Conservation (phyloP, 169 alveolate species). For the Plasmodium fragile region DNA sequence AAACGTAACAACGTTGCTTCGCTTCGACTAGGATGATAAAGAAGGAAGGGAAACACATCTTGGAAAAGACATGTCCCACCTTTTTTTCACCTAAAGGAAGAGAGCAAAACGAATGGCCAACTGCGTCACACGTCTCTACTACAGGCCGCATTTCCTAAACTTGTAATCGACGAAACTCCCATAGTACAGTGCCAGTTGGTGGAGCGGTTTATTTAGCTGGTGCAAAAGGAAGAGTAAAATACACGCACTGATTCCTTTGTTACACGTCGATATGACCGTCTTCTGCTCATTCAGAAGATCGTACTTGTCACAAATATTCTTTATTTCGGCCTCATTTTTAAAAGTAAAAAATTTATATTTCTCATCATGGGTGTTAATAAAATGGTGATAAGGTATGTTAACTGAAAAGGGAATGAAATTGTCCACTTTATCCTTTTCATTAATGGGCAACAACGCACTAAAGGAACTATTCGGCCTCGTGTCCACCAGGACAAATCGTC, state of each 20-base stretch:
- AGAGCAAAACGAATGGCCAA: background rate
- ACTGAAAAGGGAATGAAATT: constrained; percentile 47
- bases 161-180: constrained; percentile 52
- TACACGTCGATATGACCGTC: constrained; percentile 19
- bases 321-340: constrained; percentile 41
- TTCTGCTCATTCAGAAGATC: constrained; percentile 45
- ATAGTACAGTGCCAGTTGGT: constrained; percentile 19
- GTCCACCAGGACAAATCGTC: constrained; percentile 17
- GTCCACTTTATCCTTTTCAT: constrained; percentile 19
- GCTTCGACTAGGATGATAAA: background rate
- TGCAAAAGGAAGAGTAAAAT: constrained; percentile 34
- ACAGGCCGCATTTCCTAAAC: background rate
- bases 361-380: constrained; percentile 21
- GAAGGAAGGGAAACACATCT: background rate
- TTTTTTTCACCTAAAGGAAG: background rate
- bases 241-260: constrained; percentile 56
- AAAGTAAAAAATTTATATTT: constrained; percentile 46
- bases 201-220: constrained; percentile 25
- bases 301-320: constrained; percentile 13
- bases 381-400: constrained; percentile 57
- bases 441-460: constrained; percentile 18
- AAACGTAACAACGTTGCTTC: background rate
- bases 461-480: constrained; percentile 37
- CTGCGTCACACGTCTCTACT: background rate
- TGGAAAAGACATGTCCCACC: background rate